Base-by-base conservation (phyloP, 176 grass and related monocot species). In the Thinopyrum elongatum region DNA sequence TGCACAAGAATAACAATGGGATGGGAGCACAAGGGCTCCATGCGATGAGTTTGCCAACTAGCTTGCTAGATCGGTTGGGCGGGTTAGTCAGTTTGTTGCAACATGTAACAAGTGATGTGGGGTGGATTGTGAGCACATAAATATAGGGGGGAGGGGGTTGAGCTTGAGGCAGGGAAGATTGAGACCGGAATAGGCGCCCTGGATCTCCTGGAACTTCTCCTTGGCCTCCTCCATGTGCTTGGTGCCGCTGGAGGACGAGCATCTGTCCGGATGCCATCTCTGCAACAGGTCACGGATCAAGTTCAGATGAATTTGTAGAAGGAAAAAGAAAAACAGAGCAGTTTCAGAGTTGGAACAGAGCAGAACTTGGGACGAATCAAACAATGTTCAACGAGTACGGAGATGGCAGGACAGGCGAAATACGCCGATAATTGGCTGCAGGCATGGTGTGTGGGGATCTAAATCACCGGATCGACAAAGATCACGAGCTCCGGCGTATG, bases 201-300 rank as follows among this genome's bases (percentile, higher is more conserved):
- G 97, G 72, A 98, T 95, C 85, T 98, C 84, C 77, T 98, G 97
- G 82, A 98, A 98, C 90, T 96, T 98, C 80, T 94, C 91, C 90
- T 98, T 98, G 55, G 90, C 92, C 84, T 98, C 93, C 73, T 95
- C 84, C 76, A 88, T 83, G 84, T 83, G 85, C 76, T 88, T 79
- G 27, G 69, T 42, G 60, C 80, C 91, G 53, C 97, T 78, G 61
- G 97, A 95, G 64, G 94, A 91, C 4, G 90, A 86, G 76, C 88
- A 94, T 85, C 83, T 95, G 82, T 98, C 97, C 58, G 97, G 97
- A 82, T 98, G 97, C 97, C 97, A 98, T 70, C 80, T 94, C 97
- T 98, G 80, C 76, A 86, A 49, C 27, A 35, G 64, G 28, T 84
- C 8, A n/a, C 55, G 31, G 1, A 46, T 4, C 14, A 28, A 71